Evolutionary conservation across 148 eudicot species (phyloP).

Genomic region (Rhododendron williamsianum): DNA sequence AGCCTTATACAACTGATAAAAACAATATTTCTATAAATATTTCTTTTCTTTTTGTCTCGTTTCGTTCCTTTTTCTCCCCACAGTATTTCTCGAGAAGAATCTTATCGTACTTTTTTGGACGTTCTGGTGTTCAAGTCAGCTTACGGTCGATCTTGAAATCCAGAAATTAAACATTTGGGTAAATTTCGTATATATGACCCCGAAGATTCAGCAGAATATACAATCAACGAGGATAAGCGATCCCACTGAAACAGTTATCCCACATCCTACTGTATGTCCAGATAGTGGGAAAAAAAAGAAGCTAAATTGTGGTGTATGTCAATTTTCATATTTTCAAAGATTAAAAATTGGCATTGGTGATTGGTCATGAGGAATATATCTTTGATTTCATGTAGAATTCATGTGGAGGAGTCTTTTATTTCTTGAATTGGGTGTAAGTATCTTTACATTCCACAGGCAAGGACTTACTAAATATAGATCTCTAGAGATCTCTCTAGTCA

Average conservation of each 20-base stretch:
- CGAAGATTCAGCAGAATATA: no score
- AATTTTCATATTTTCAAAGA: no score
- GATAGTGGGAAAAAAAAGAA: no score
- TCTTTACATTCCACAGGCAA: slow-evolving; percentile 15
- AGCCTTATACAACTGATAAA: neutral
- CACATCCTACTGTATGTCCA: no score
- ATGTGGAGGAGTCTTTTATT: neutral
- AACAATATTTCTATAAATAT: neutral
- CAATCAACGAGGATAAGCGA: no score
- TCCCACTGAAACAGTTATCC: no score
- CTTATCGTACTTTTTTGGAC: neutral
- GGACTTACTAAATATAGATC: slow-evolving; percentile 34
- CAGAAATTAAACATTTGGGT: no score
- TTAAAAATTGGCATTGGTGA: neutral
- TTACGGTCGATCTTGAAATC: no score
- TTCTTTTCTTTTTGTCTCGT: neutral
- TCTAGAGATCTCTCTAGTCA: slow-evolving; percentile 34
- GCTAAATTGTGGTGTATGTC: neutral
- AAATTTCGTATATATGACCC: no score
- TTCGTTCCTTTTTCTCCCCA: neutral
- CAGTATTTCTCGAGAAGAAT: neutral
- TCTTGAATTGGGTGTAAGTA: slow-evolving; percentile 25
- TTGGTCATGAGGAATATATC: neutral
- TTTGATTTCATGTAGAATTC: slow-evolving; percentile 32
- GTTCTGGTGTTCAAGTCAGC: no score